A percentile compares a stretch with the other conserved stretches of the same genome.
Conservation (phyloP, 495 filamentous ascomycete species). For the Letharia lupina region DNA sequence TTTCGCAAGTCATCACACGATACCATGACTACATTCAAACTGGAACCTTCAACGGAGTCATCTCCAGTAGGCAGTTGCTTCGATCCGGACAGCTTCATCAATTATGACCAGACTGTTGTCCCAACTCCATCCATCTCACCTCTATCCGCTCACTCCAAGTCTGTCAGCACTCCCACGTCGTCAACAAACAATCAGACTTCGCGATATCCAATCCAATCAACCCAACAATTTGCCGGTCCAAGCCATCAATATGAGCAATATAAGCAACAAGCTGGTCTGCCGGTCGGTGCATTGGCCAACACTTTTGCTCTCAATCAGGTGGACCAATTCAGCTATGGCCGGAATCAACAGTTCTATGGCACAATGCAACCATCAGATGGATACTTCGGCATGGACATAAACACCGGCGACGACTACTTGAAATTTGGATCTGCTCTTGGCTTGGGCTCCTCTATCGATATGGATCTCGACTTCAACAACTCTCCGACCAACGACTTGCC, state of each 20-base stretch:
- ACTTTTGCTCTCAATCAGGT: constrained; percentile 58
- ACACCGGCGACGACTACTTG: constrained; percentile 41
- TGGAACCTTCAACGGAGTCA: constrained; percentile 4
- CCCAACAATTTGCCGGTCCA: constrained; percentile 59
- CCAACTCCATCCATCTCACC: constrained; percentile 44
- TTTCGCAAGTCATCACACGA: background rate
- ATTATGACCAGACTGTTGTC: constrained; percentile 38
- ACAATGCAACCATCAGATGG: constrained; percentile 35
- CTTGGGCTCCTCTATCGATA: constrained; percentile 33
- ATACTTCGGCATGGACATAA: constrained; percentile 43
- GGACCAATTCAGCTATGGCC: constrained; percentile 45
- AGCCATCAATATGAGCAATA: constrained; percentile 90
- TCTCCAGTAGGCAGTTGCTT: constrained; percentile 24
- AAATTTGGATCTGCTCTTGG: constrained; percentile 53
- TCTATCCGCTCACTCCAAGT: constrained; percentile 30
- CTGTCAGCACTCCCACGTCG: constrained; percentile 28
- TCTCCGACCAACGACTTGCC: constrained; percentile 39
- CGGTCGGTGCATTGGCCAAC: constrained; percentile 64
- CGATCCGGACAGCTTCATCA: constrained; percentile 44
- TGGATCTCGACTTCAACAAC: constrained; percentile 54
- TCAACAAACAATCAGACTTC: constrained; percentile 31
- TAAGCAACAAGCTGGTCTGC: constrained; percentile 83
- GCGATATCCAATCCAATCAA: constrained; percentile 34
- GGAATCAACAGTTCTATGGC: constrained; percentile 38
- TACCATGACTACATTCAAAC: constrained; percentile 17